phyloP scores from a whole-genome alignment of 177 flowering plant species.

The Tripterygium wilfordii region DNA sequence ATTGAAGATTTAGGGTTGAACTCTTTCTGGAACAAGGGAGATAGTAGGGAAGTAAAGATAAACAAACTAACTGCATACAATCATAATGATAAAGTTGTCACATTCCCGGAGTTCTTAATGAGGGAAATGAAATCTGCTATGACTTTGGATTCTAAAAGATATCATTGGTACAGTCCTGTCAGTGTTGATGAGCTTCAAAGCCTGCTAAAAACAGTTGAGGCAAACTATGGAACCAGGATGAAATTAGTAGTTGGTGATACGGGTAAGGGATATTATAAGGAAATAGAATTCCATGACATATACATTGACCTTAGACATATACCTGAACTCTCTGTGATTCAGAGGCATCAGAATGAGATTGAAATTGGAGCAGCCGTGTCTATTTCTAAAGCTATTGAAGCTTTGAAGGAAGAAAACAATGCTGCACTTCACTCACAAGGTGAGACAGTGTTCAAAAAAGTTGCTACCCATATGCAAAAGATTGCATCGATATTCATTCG shows the following conservation, averaged over 20 bases:
- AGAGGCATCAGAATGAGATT: constrained; percentile 42
- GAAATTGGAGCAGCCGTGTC: constrained; percentile 84
- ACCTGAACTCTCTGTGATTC: constrained; percentile 61
- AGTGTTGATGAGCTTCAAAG: constrained; percentile 47
- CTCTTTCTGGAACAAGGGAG: constrained; percentile 63
- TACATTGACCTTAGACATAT: constrained; percentile 65
- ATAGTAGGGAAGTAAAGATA: constrained; percentile 29
- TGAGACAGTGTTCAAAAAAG: constrained; percentile 36
- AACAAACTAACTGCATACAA: constrained; percentile 47
- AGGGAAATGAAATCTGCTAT: constrained; percentile 27
- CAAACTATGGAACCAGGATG: constrained; percentile 9
- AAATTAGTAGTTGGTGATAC: constrained; percentile 85
- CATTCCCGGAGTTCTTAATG: constrained; percentile 63
- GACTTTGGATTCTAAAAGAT: constrained; percentile 21
- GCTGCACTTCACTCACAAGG: constrained; percentile 9
- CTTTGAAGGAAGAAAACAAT: constrained; percentile 33
- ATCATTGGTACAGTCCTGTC: constrained; percentile 55
- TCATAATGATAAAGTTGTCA: constrained; percentile 15
- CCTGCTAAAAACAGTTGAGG: constrained; percentile 20
- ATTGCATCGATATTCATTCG: constrained; percentile 70
- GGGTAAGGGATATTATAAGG: constrained; percentile 73
- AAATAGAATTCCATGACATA: constrained; percentile 31
- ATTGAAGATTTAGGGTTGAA: constrained; percentile 90
- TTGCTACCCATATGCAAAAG: constrained; percentile 75
- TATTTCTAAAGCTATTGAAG: constrained; percentile 58